Evolutionary conservation across 139 green algal species (phyloP), one percentile per base, ranked within the genome.

Genomic region (Dunaliella primolecta): DNA sequence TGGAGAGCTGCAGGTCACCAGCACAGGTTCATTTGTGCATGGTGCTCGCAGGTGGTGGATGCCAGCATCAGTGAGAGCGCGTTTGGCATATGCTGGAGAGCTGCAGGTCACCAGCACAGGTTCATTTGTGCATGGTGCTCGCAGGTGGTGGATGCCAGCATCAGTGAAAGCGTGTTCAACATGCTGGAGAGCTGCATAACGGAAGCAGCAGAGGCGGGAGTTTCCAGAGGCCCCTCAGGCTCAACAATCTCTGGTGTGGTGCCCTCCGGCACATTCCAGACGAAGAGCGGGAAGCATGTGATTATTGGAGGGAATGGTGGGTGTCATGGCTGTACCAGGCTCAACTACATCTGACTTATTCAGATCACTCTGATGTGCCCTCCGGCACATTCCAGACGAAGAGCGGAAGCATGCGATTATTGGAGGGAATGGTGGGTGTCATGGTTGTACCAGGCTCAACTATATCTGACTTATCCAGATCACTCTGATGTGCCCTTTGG

Each of bases 221-320:
- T 86, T 30, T 86, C 94, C 70, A 78, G 93, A 3, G 88, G 86
- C 15, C 89, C 91, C 34, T 93, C 88, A 2, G 93, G 93, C 0
- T 90, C 81, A 70, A 96, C 93, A 15, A 93, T 96, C 25, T 95
- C 93, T 72, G 91, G 89, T 92, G 93, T 97, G n/a, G 94, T 97
- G 3, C 94, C 94, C 27, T 93, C 89, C 29, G 92, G 92, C 20
- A 94, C 89, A 0, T 94, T 94, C 87, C 80, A 86, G 30, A 93
- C 89, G 2, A 85, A 81, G 29, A 93, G 96, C 31, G 91, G 84
- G 0, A 86, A 86, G 25, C 95, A 88, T 38, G 90, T 91, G 24
- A 87, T 95, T 64, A 95, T 96, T 31, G 93, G 93, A 3, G 93
- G 94, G 80, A 97, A 96, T 80, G 93, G 93, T 29, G 81, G 85